Evolutionary conservation across 768 basidiomycete genomes (phyloP).

Genomic region (Mycena amicta): DNA sequence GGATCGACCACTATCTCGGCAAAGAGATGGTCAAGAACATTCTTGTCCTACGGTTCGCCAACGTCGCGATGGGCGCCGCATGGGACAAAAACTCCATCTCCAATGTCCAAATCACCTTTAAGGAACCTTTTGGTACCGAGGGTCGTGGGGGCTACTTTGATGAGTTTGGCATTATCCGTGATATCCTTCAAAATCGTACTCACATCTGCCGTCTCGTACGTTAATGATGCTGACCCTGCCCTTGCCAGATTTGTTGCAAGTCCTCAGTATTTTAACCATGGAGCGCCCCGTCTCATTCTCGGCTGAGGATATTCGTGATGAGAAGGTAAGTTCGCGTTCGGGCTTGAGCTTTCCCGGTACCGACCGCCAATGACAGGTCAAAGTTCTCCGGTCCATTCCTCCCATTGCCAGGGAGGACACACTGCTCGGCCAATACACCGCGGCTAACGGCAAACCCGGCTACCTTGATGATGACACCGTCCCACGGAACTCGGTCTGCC

Average conservation of each 20-base stretch:
- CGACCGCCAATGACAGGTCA: conserved; percentile 62
- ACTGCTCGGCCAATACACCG: conserved; percentile 92
- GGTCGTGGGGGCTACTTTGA: conserved; percentile 99
- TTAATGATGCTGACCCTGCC: conserved; percentile 21
- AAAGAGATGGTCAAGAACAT: conserved; percentile 99
- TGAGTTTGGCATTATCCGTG: conserved; percentile 98
- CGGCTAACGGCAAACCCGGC: conserved; percentile 92
- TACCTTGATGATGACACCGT: conserved; percentile 97
- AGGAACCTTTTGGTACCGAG: conserved; percentile 98
- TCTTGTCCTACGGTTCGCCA: conserved; percentile 93
- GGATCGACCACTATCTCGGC: conserved; percentile 98
- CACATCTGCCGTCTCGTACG: conserved; percentile 23
- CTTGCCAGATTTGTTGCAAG: conserved; percentile 84
- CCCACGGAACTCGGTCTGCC: conserved; percentile 88
- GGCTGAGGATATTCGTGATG: conserved; percentile 96
- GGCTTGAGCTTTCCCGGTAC: not conserved
- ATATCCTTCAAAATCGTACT: conserved; percentile 97
- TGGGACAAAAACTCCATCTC: conserved; percentile 97
- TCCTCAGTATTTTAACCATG: conserved; percentile 94
- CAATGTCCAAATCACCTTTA: conserved; percentile 99
- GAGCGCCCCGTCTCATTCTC: conserved; percentile 97
- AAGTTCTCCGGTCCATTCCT: conserved; percentile 90
- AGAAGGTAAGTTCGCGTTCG: conserved; percentile 67
- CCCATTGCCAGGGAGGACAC: conserved; percentile 77
- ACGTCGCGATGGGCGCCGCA: conserved; percentile 81